Evolutionary conservation across 129 eudicot genomes (phyloP).

Genomic region (Flaveria brownii): DNA sequence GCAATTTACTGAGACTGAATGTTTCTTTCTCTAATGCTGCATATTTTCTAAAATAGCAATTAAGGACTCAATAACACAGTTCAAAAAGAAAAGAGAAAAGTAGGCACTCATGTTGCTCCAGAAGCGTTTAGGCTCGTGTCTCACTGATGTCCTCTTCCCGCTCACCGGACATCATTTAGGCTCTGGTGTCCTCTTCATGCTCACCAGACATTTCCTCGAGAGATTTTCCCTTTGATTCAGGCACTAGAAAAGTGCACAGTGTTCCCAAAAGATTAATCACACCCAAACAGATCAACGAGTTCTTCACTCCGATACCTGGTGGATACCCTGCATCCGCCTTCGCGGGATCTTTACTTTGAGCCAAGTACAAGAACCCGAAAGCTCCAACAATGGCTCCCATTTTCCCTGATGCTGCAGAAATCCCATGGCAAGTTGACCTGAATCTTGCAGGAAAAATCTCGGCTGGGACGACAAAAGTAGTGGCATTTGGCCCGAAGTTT

Average conservation of each 20-base stretch:
- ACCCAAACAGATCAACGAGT: constrained; percentile 2
- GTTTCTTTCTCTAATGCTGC: no score
- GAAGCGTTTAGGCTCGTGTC: no score
- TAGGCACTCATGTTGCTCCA: no score
- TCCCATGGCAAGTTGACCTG: constrained; percentile 8
- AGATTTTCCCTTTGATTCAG: background rate
- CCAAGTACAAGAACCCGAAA: constrained; percentile 6
- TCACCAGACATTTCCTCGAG: constrained; percentile 14
- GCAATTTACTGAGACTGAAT: background rate
- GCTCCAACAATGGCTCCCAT: background rate
- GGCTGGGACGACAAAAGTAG: constrained; percentile 1
- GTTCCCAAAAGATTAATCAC: constrained; percentile 5
- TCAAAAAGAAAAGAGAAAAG: no score
- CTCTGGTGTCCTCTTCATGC: background rate
- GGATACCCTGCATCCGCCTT: constrained; percentile 5
- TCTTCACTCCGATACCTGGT: background rate
- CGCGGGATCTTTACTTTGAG: background rate
- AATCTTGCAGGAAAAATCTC: constrained; percentile 1
- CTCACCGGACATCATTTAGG: background rate
- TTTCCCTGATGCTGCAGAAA: background rate
- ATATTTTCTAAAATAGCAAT: no score
- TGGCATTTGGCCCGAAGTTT: background rate
- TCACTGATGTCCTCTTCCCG: no score
- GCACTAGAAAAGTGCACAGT: background rate
- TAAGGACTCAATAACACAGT: no score